These are phyloP conservation scores for Clavulina sp. DNA, from an alignment of 768 basidiomycete species.

Conservation along the genomic window DNA sequence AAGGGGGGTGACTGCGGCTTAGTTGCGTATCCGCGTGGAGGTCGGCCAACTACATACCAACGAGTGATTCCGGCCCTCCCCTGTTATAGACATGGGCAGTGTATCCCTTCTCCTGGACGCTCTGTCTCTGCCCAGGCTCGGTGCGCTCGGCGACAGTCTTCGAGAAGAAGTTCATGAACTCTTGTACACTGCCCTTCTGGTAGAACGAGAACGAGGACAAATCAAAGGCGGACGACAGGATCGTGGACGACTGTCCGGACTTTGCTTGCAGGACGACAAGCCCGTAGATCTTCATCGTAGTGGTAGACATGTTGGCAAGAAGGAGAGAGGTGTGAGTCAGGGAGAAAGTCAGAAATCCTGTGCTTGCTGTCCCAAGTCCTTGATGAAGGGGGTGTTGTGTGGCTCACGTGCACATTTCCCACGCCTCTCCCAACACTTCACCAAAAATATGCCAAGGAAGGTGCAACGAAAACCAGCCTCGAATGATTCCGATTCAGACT, in stretches of 20 bases:
- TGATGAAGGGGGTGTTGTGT: too few species aligned
- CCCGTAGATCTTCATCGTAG: slow-evolving; percentile 68
- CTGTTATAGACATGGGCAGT: slow-evolving; percentile 87
- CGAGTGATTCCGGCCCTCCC: slow-evolving; percentile 68
- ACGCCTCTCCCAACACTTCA: too few species aligned
- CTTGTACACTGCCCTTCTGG: slow-evolving; percentile 68
- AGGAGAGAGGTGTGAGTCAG: too few species aligned
- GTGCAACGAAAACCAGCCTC: neutral
- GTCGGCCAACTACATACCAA: slow-evolving; percentile 38
- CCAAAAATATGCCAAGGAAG: too few species aligned
- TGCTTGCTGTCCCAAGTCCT: too few species aligned
- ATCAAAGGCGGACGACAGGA: slow-evolving; percentile 56
- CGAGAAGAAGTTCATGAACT: slow-evolving; percentile 89
- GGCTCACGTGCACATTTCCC: too few species aligned
- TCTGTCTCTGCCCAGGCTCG: slow-evolving; percentile 73
- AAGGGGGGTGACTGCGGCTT: slow-evolving; percentile 5
- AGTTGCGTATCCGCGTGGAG: too few species aligned
- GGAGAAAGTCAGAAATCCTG: too few species aligned
- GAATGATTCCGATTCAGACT: neutral
- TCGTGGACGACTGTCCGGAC: slow-evolving; percentile 39
- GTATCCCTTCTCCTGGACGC: slow-evolving; percentile 85
- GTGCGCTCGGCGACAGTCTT: slow-evolving; percentile 88
- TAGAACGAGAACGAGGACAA: slow-evolving; percentile 89
- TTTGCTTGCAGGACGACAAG: slow-evolving; percentile 58
- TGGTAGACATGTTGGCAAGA: too few species aligned